phyloP scores from a whole-genome alignment of 2,329 filamentous ascomycete species.

The Ceratocystis lukuohia region DNA sequence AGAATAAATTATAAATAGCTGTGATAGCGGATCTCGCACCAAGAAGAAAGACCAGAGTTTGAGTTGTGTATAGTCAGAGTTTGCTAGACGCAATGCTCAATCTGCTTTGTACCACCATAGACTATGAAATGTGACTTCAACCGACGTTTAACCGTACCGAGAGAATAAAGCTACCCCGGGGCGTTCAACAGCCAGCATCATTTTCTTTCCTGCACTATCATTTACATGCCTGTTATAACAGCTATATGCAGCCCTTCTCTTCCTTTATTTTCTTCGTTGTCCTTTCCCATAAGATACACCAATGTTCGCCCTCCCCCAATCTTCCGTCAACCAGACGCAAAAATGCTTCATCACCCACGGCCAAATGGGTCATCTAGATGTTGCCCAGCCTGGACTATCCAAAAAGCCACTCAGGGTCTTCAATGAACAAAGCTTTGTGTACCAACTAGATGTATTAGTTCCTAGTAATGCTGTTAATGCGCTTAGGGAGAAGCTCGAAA shows the following conservation, averaged over 20 bases:
- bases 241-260: no score
- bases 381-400: slow-evolving; percentile 54
- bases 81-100: not conserved
- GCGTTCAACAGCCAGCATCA: not conserved
- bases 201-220: not conserved
- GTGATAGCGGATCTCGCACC: not conserved
- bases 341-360: slow-evolving; percentile 67
- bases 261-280: not conserved
- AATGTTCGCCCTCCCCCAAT: slow-evolving; percentile 35
- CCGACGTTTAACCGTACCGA: not conserved
- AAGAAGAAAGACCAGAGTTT: no score
- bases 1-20: not conserved
- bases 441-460: slow-evolving; percentile 61
- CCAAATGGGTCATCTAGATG: slow-evolving; percentile 55
- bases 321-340: slow-evolving; percentile 39
- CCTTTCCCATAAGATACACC: not conserved
- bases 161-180: not conserved
- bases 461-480: slow-evolving; percentile 47
- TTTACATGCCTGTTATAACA: not conserved
- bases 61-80: not conserved
- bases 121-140: not conserved
- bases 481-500: slow-evolving; percentile 36
- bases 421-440: slow-evolving; percentile 49
- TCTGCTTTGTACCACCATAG: not conserved
- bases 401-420: slow-evolving; percentile 62